phyloP scores from a whole-genome alignment of 371 early-diverging fungal species.

The Entomophthora muscae region DNA sequence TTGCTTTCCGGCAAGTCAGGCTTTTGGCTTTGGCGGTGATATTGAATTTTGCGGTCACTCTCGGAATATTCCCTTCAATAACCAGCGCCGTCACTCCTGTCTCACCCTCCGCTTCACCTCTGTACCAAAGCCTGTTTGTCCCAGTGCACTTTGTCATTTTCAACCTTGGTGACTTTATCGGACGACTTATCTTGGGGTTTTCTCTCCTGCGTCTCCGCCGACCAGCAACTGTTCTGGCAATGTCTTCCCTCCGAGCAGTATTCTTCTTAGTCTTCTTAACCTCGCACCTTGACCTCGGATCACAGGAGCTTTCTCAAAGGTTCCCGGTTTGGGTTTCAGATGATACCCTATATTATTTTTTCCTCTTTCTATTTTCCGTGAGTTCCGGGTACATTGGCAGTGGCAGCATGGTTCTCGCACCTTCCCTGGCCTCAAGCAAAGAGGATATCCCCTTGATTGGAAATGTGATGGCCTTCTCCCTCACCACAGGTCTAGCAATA shows the following conservation, averaged over 20 bases:
- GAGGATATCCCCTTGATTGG: constrained; percentile 30
- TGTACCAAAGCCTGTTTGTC: constrained; percentile 41
- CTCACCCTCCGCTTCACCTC: constrained; percentile 15
- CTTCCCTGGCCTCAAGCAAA: constrained; percentile 24
- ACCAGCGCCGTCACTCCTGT: constrained; percentile 44
- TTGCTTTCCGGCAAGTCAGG: constrained; percentile 14
- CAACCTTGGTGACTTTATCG: constrained; percentile 60
- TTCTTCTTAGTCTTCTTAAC: constrained; percentile 52
- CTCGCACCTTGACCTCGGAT: constrained; percentile 38
- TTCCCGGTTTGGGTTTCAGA: constrained; percentile 32
- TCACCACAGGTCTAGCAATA: constrained; percentile 45
- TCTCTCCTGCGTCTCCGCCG: constrained; percentile 12
- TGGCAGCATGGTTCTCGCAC: constrained; percentile 58
- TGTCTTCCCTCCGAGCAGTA: constrained; percentile 27
- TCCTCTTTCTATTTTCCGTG: constrained; percentile 40
- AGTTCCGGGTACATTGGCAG: constrained; percentile 53
- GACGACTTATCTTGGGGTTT: constrained; percentile 24
- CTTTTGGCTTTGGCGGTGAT: constrained; percentile 25
- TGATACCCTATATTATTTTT: constrained; percentile 36
- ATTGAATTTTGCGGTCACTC: constrained; percentile 42
- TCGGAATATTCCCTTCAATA: constrained; percentile 61
- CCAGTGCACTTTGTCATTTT: constrained; percentile 57
- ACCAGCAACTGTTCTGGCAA: constrained; percentile 16
- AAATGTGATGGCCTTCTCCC: constrained; percentile 45
- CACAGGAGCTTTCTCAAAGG: constrained; percentile 14